Base-by-base conservation (phyloP, 2,329 filamentous ascomycete genomes). In the Fusarium drepaniforme region DNA sequence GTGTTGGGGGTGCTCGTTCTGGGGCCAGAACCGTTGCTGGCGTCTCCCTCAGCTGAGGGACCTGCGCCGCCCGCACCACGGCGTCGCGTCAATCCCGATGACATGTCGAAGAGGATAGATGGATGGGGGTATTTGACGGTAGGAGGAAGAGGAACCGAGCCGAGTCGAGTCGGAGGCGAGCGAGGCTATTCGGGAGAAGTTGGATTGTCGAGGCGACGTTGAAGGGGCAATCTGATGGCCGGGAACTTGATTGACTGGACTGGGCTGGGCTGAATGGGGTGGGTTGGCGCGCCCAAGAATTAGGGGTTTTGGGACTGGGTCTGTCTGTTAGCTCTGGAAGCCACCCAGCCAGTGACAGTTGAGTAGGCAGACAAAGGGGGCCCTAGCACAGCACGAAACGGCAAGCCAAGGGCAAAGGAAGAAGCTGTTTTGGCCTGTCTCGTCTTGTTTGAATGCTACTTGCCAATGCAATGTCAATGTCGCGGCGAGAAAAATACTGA, bases 31-130 rank as follows among this genome's bases (percentile, higher is more conserved):
- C 83, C 84, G 74, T 85, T 85, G 82, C 83, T 85, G 81, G 90
- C 88, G 73, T 93, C 91, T 82, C 88, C 89, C 68, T 89, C 89
- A 60, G 86, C 87, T 51, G 77, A 74, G 73, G 70, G 75, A 74
- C 90, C 92, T 86, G 91, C 90, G 88, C 85, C 86, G 88, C 94
- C 88, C 89, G 90, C 88, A 90, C 94, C 89, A 88, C 93, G 88
- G 89, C 90, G 89, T 83, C 90, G 85, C 71, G 90, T 92, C 81
- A 92, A 85, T 77, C 89, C 89, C 71, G 89, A 90, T 71, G 79
- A 81, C 72, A 77, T 77, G 75, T 75, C 72, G 74, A 70, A 56
- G 64, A 61, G 56, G 33, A 58, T 61, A 56, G 62, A 35, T 58
- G 67, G 51, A 40, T 58, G 69, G 56, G 56, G 44, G 62, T 62